A percentile compares a stretch with the other conserved stretches of the same genome.
Evolutionary conservation across 192 early-diverging fungal species (phyloP).

Genomic region (Gonapodya prolifera): DNA sequence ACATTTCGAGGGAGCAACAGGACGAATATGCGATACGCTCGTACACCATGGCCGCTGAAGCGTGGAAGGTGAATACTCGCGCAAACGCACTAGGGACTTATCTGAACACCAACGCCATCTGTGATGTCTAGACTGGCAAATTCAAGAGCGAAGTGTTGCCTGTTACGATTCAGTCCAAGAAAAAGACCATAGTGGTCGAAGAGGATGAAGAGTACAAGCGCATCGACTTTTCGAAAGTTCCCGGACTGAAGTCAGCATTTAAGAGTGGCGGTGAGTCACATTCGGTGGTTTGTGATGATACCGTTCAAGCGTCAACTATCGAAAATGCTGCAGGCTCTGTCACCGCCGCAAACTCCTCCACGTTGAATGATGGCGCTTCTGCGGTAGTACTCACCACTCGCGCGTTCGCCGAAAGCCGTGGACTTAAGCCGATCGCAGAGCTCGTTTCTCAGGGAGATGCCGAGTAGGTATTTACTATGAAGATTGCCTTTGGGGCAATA

Average conservation of each 20-base stretch:
- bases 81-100: background rate
- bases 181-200: conserved; percentile 61
- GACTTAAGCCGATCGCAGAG: conserved; percentile 74
- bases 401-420: conserved; percentile 55
- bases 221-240: conserved; percentile 82
- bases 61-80: conserved; percentile 61
- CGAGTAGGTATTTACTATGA: conserved; percentile 20
- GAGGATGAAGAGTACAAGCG: conserved; percentile 93
- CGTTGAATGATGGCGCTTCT: conserved; percentile 91
- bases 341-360: conserved; percentile 91
- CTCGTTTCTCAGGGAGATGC: conserved; percentile 87
- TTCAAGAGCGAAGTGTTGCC: conserved; percentile 76
- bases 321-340: conserved; percentile 61
- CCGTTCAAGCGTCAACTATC: background rate
- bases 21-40: conserved; percentile 73
- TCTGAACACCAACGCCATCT: background rate
- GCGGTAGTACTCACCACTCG: conserved; percentile 76
- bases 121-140: conserved; percentile 27
- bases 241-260: conserved; percentile 64
- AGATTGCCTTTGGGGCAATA: background rate
- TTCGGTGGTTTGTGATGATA: background rate
- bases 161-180: conserved; percentile 68
- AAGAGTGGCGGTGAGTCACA: conserved; percentile 55
- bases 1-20: conserved; percentile 77
- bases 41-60: conserved; percentile 79